A percentile compares a stretch with the other conserved stretches of the same genome.
phyloP scores from a whole-genome alignment of 495 filamentous ascomycete species.

The Clohesyomyces aquaticus region DNA sequence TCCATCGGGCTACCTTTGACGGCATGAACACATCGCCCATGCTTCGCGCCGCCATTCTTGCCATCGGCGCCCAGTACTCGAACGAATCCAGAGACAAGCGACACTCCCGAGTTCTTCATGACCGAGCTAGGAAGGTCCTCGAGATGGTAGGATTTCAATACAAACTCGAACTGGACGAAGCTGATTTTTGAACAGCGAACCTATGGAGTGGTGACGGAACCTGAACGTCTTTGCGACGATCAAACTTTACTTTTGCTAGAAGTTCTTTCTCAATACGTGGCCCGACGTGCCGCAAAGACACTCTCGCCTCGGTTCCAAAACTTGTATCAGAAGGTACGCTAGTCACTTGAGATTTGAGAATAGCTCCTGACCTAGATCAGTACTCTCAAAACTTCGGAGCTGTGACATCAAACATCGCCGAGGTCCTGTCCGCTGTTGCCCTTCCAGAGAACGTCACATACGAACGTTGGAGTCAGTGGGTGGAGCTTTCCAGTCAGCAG shows the following conservation, averaged over 20 bases:
- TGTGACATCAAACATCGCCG: constrained; percentile 17
- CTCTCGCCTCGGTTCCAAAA: constrained; percentile 43
- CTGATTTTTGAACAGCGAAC: constrained; percentile 35
- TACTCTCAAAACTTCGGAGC: constrained; percentile 35
- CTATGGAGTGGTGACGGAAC: constrained; percentile 30
- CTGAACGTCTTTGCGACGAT: constrained; percentile 42
- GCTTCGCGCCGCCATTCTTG: constrained; percentile 50
- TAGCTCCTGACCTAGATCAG: constrained; percentile 19
- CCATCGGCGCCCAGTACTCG: constrained; percentile 50
- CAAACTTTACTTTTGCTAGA: constrained; percentile 46
- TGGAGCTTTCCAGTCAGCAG: constrained; percentile 33
- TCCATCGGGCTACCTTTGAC: constrained; percentile 49
- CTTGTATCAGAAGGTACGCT: constrained; percentile 39
- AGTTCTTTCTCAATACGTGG: constrained; percentile 44
- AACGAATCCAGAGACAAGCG: constrained; percentile 45
- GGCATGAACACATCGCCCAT: constrained; percentile 44
- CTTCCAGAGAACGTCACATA: constrained; percentile 26
- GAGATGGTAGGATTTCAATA: constrained; percentile 41
- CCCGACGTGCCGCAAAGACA: constrained; percentile 40
- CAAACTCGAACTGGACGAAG: no score
- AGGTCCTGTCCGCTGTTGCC: constrained; percentile 8
- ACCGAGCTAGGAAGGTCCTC: constrained; percentile 47
- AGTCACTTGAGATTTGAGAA: neutral
- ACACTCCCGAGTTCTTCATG: constrained; percentile 47
- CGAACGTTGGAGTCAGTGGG: constrained; percentile 36